phyloP scores from a whole-genome alignment of 306 rosid genomes.

The Quercus rubra region DNA sequence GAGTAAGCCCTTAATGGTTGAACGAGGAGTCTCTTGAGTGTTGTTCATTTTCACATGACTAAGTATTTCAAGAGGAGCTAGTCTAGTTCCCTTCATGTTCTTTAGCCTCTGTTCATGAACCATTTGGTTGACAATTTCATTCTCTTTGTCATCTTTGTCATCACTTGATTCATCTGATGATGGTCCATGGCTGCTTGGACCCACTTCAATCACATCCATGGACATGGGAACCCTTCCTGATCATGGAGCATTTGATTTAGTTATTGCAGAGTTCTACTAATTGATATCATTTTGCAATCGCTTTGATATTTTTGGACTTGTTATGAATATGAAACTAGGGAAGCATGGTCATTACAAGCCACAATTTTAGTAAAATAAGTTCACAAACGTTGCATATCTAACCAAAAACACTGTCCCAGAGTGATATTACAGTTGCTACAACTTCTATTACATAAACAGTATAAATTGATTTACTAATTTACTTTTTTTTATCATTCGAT shows the following conservation, averaged over 20 bases:
- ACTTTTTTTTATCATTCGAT: too few species aligned
- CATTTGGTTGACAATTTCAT: not conserved
- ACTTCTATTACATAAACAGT: too few species aligned
- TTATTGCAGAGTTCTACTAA: not conserved
- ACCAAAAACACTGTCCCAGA: too few species aligned
- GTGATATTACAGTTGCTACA: too few species aligned
- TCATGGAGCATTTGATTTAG: not conserved
- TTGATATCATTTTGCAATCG: too few species aligned
- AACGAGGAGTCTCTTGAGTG: slow-evolving; percentile 51
- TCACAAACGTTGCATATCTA: too few species aligned
- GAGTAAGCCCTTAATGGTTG: slow-evolving; percentile 54
- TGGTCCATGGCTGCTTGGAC: slow-evolving; percentile 22
- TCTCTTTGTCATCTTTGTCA: not conserved
- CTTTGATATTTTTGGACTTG: too few species aligned
- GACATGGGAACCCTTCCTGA: slow-evolving; percentile 36
- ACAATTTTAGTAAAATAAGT: too few species aligned
- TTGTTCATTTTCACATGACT: slow-evolving; percentile 46
- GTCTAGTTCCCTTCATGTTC: slow-evolving; percentile 3
- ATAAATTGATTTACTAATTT: too few species aligned
- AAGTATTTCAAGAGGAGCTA: slow-evolving; percentile 53
- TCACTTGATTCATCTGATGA: slow-evolving; percentile 13
- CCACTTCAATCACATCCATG: slow-evolving; percentile 52
- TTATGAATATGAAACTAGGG: too few species aligned
- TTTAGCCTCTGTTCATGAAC: slow-evolving; percentile 12
- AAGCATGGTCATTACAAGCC: too few species aligned